Evolutionary conservation across 805 yeast species (phyloP), one percentile per base, ranked within the genome.

Genomic region (Candida silvicultrix): DNA sequence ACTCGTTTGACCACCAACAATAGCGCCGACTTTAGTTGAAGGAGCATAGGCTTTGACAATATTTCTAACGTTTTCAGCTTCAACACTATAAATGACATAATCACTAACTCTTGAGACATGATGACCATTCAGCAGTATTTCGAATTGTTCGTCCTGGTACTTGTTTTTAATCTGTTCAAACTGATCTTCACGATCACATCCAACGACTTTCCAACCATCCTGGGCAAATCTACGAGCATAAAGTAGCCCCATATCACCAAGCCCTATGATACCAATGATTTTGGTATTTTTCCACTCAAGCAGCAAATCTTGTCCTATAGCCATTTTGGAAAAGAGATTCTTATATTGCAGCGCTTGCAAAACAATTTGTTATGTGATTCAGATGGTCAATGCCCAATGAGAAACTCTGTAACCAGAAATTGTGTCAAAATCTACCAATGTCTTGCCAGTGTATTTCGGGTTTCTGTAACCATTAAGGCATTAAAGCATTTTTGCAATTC

Each of bases 1-100:
- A 10, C 96, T 86, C 0, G 99, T 90, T 65, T 94, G 99, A 8
- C 99, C 99, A n/a, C 98, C 99, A 5, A 94, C 96, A 38, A 90
- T 79, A 3, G 95, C 85, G 2, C 95, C 95, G 4, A 81, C 66
- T 60, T 92, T 92, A 4, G 96, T 81, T 0, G 92, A 84, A 0
- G 96, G 92, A 0, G 96, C 97, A 64, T 92, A 92, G 35, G 67
- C 39, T 5, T 77, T 59, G 5, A 89, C 95, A 35, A 94, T 87
- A 46, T 74, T 73, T 41, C 71, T 80, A 42, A 94, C 83, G 58
- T 80, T 80, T 51, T 85, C 95, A 2, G 98, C 97, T 64, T 94
- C 99, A 3, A 94, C 98, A 46, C 90, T 81, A 71, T 90, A 94
- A 46, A 94, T 82, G 44, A 85, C 77, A 60, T 82, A 89, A 62